A percentile compares a stretch with the other conserved stretches of the same genome.
Conservation (phyloP, 2,329 filamentous ascomycete genomes). For the Paraphoma sp. region DNA sequence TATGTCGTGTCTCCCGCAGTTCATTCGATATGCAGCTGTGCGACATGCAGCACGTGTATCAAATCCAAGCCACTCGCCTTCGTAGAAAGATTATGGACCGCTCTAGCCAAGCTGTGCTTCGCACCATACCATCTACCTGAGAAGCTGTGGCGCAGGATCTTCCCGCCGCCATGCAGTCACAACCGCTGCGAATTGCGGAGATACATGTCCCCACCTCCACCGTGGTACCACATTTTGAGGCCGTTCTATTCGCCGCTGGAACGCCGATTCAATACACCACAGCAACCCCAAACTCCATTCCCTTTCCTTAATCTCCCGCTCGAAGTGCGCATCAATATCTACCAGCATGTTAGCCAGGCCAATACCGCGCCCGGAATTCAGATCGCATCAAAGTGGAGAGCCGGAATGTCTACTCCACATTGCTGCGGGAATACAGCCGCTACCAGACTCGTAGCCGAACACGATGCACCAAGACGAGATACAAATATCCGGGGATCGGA, state of each 20-base stretch:
- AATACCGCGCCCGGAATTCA: not conserved
- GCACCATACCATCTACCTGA: conserved; percentile 6
- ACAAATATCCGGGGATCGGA: not conserved
- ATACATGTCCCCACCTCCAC: not conserved
- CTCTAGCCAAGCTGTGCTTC: not conserved
- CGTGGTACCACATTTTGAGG: conserved; percentile 1
- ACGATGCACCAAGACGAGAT: not conserved
- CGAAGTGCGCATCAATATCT: conserved; percentile 15
- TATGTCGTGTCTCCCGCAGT: not conserved
- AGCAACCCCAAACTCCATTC: not conserved
- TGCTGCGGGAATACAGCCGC: not conserved
- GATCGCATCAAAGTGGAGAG: not conserved
- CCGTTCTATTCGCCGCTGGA: not conserved
- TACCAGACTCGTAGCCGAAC: not conserved
- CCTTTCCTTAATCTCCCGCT: conserved; percentile 13
- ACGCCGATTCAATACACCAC: not conserved
- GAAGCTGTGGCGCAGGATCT: not conserved
- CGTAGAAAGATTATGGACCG: not conserved
- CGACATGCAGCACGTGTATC: not conserved
- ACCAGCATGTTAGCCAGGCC: conserved; percentile 1
- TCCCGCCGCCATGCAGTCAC: conserved; percentile 5
- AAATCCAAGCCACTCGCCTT: not conserved
- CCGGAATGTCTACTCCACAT: not conserved
- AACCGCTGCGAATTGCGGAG: conserved; percentile 6
- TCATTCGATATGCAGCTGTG: not conserved